Conservation (phyloP, 176 grass and related monocot genomes). For the Cenchrus fungigraminus region DNA sequence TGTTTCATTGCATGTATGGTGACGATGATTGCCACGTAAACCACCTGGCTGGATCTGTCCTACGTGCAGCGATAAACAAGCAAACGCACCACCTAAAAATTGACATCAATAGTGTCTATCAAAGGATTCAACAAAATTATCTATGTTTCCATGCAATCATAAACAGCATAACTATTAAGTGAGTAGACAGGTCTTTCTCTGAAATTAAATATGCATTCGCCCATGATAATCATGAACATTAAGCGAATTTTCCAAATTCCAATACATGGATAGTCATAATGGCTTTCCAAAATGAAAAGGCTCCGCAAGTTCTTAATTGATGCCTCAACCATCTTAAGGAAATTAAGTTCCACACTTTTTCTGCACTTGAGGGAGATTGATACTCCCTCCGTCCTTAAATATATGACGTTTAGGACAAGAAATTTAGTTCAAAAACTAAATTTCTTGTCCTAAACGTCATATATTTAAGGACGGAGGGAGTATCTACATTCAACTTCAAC, state of each 20-base stretch:
- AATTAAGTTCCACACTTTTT: background rate
- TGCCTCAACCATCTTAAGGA: background rate
- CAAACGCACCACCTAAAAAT: constrained; percentile 61
- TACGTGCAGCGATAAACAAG: constrained; percentile 74
- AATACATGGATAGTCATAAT: background rate
- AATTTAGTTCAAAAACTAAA: too few relatives aligned
- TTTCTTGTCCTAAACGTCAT: too few relatives aligned
- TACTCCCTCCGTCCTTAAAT: too few relatives aligned
- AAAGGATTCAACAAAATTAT: background rate
- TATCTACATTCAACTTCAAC: background rate
- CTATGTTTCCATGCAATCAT: background rate
- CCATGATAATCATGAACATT: background rate
- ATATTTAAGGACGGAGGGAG: too few relatives aligned
- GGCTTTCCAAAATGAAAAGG: background rate
- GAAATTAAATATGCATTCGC: background rate
- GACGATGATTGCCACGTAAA: constrained; percentile 92
- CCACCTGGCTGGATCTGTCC: constrained; percentile 87
- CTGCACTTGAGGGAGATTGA: background rate
- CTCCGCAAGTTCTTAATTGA: background rate
- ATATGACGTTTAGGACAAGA: too few relatives aligned
- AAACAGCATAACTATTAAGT: constrained; percentile 3
- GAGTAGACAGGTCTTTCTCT: background rate
- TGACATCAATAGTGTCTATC: background rate
- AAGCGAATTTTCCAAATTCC: background rate
- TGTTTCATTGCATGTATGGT: constrained; percentile 90